Conservation (phyloP, 73 alveolate species). For the Tetrahymena borealis region DNA sequence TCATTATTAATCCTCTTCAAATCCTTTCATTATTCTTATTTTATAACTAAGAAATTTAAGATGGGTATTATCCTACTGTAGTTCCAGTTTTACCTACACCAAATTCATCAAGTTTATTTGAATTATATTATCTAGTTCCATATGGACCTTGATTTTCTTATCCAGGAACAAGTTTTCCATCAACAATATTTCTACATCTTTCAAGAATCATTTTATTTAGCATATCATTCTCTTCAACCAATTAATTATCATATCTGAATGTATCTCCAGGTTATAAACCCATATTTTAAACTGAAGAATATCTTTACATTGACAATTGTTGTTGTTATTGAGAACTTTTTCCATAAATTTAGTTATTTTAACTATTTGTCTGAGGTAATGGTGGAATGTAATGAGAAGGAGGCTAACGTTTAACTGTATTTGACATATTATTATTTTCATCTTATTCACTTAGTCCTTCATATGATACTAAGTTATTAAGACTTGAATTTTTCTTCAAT, state of each 20-base stretch:
- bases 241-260: background rate
- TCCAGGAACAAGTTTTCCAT: background rate
- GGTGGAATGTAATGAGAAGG: background rate
- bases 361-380: background rate
- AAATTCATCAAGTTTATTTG: background rate
- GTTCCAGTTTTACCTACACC: background rate
- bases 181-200: background rate
- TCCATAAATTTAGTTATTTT: background rate
- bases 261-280: background rate
- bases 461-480: background rate
- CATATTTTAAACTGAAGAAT: background rate
- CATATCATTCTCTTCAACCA: background rate
- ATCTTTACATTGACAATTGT: background rate
- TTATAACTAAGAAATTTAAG: background rate
- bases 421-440: background rate
- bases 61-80: background rate
- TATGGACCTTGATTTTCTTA: background rate
- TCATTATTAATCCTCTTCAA: background rate
- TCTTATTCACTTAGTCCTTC: background rate
- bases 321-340: background rate
- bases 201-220: background rate
- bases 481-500: background rate
- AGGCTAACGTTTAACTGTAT: background rate
- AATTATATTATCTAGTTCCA: background rate
- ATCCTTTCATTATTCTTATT: background rate